Conservation (phyloP, 805 yeast genomes). For the Blastobotrys terrestris region DNA sequence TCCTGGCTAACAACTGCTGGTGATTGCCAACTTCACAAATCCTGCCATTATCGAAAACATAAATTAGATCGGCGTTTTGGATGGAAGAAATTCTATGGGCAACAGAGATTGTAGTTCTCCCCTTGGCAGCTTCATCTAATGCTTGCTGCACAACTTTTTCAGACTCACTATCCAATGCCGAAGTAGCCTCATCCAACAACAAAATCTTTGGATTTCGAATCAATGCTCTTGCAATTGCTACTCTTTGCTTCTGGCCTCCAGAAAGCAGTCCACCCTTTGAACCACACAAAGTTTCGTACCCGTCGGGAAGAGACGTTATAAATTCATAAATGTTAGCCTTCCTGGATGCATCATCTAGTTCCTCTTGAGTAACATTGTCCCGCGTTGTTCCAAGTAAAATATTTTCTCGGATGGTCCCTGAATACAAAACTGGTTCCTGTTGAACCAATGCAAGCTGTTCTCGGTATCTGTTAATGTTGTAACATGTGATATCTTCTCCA, state of each 20-base stretch:
- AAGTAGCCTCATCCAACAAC: constrained; percentile 63
- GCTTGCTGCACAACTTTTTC: constrained; percentile 72
- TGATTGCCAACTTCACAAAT: constrained; percentile 56
- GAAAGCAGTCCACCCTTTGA: constrained; percentile 53
- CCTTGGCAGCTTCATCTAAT: constrained; percentile 54
- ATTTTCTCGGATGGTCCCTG: constrained; percentile 52
- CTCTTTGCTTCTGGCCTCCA: constrained; percentile 73
- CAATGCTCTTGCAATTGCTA: constrained; percentile 69
- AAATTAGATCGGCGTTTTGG: constrained; percentile 53
- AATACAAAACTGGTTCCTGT: constrained; percentile 53
- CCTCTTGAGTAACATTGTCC: constrained; percentile 35
- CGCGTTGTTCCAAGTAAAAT: constrained; percentile 44
- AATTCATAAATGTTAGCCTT: constrained; percentile 56
- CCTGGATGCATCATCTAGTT: constrained; percentile 40
- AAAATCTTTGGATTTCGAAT: constrained; percentile 60
- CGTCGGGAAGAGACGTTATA: constrained; percentile 49
- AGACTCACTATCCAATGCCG: constrained; percentile 61
- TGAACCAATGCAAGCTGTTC: constrained; percentile 52
- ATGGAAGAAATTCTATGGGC: constrained; percentile 78
- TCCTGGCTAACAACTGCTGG: constrained; percentile 36
- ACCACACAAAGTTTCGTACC: constrained; percentile 52
- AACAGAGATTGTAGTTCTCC: constrained; percentile 76
- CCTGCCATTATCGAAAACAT: constrained; percentile 53
- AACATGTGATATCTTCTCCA: constrained; percentile 41
- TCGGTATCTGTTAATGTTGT: constrained; percentile 47